These are phyloP conservation scores for Cucumis melo DNA, from an alignment of 306 rosid genomes.

Conservation along the genomic window DNA sequence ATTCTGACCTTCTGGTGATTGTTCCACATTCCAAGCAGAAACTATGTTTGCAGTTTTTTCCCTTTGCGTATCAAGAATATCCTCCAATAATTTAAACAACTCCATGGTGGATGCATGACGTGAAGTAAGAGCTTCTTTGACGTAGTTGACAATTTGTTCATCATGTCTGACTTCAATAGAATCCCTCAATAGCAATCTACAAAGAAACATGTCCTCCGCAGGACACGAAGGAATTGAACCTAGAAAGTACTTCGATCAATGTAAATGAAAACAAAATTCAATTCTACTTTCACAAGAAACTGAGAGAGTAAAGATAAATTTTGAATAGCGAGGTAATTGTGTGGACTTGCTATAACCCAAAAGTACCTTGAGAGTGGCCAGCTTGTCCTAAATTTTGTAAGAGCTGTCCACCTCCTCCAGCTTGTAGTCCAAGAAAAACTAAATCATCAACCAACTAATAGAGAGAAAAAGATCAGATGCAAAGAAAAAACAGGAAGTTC, in stretches of 20 bases:
- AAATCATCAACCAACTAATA: constrained; percentile 74
- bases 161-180: constrained; percentile 32
- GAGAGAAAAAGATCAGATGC: constrained; percentile 13
- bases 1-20: constrained; percentile 62
- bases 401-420: constrained; percentile 49
- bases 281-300: neutral
- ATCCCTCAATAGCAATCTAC: constrained; percentile 65
- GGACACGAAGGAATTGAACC: constrained; percentile 63
- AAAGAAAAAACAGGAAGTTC: neutral
- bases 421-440: constrained; percentile 59
- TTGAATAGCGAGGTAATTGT: neutral
- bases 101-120: constrained; percentile 46
- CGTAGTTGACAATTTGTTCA: constrained; percentile 25
- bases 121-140: constrained; percentile 55
- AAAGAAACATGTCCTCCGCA: constrained; percentile 70
- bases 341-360: neutral
- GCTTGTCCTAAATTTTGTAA: constrained; percentile 28
- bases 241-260: constrained; percentile 28
- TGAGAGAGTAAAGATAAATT: neutral
- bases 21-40: constrained; percentile 27
- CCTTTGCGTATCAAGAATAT: constrained; percentile 36
- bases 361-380: constrained; percentile 41
- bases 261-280: neutral
- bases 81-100: constrained; percentile 47
- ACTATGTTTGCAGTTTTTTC: constrained; percentile 30